These are phyloP conservation scores for Thalassiosira gravida DNA, from an alignment of 352 stramenopile genomes.

Conservation along the genomic window DNA sequence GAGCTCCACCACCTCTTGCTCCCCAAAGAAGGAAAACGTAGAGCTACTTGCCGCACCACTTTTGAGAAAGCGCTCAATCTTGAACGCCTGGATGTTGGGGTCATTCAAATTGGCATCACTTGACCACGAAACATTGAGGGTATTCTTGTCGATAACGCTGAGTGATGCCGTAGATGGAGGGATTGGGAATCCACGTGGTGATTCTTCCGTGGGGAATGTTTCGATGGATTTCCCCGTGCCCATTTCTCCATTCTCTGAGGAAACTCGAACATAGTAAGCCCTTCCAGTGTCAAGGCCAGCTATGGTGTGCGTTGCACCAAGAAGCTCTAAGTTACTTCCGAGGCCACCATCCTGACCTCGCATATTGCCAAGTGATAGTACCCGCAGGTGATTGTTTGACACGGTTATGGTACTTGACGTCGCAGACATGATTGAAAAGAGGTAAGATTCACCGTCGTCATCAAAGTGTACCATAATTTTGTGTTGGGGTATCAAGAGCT, in stretches of 20 bases:
- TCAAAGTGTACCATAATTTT: slow-evolving; percentile 69
- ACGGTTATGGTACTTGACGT: slow-evolving; percentile 64
- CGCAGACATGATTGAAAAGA: slow-evolving; percentile 75
- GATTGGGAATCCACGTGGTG: slow-evolving; percentile 41
- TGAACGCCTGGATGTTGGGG: slow-evolving; percentile 48
- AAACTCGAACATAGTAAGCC: slow-evolving; percentile 92
- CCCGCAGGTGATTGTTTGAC: slow-evolving; percentile 57
- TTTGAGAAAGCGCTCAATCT: slow-evolving; percentile 57
- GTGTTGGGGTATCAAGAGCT: slow-evolving; percentile 58
- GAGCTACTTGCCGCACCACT: slow-evolving; percentile 40
- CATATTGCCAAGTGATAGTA: slow-evolving; percentile 57
- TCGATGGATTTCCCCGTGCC: slow-evolving; percentile 65
- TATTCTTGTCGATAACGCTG: slow-evolving; percentile 59
- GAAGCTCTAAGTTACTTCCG: slow-evolving; percentile 74
- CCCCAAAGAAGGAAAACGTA: slow-evolving; percentile 59
- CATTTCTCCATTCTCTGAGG: slow-evolving; percentile 89
- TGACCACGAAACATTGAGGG: slow-evolving; percentile 59
- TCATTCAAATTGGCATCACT: slow-evolving; percentile 45
- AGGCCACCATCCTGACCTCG: slow-evolving; percentile 19
- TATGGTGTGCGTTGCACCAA: slow-evolving; percentile 85
- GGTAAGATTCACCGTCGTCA: slow-evolving; percentile 71
- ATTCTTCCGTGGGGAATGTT: slow-evolving; percentile 57
- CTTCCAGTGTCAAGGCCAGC: slow-evolving; percentile 85
- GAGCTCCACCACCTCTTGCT: slow-evolving; percentile 60
- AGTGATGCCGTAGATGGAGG: slow-evolving; percentile 47